Percentiles rank a stretch among this genome's conserved stretches.
phyloP scores from a whole-genome alignment of 2,329 filamentous ascomycete species.

The Escovopsis sp. region DNA sequence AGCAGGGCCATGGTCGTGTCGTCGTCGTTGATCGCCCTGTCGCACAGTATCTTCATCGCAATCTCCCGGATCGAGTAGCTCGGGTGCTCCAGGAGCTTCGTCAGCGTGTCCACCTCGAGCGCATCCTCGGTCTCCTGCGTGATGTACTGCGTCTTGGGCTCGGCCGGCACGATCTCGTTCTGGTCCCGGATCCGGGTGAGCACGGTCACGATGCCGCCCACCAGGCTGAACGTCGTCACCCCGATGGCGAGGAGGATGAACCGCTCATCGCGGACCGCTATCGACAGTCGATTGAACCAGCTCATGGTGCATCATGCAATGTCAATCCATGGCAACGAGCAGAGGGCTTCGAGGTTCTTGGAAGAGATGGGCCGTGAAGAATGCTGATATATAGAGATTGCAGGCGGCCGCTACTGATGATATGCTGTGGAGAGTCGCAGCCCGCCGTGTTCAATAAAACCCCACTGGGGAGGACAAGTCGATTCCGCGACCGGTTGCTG shows the following conservation, averaged over 20 bases:
- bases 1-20: slow-evolving; percentile 36
- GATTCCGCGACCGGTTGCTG: background rate
- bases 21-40: slow-evolving; percentile 44
- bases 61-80: slow-evolving; percentile 61
- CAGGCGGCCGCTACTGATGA: too few species aligned
- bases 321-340: too few species aligned
- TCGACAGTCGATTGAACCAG: slow-evolving; percentile 15
- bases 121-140: slow-evolving; percentile 64
- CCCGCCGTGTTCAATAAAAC: too few species aligned
- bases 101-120: slow-evolving; percentile 49
- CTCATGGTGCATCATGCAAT: slow-evolving; percentile 23
- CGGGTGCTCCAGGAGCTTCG: slow-evolving; percentile 53
- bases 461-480: slow-evolving; percentile 4
- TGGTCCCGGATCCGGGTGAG: slow-evolving; percentile 47
- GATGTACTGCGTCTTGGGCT: slow-evolving; percentile 57
- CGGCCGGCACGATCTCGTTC: slow-evolving; percentile 49
- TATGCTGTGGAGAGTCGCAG: too few species aligned
- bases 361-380: too few species aligned
- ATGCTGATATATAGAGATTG: too few species aligned
- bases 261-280: slow-evolving; percentile 33
- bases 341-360: too few species aligned
- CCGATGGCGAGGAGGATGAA: slow-evolving; percentile 38
- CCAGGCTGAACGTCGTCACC: slow-evolving; percentile 42
- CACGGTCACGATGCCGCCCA: slow-evolving; percentile 41
- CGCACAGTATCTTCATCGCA: slow-evolving; percentile 43